phyloP scores from a whole-genome alignment of 768 basidiomycete species.

The Lyophyllum atratum region DNA sequence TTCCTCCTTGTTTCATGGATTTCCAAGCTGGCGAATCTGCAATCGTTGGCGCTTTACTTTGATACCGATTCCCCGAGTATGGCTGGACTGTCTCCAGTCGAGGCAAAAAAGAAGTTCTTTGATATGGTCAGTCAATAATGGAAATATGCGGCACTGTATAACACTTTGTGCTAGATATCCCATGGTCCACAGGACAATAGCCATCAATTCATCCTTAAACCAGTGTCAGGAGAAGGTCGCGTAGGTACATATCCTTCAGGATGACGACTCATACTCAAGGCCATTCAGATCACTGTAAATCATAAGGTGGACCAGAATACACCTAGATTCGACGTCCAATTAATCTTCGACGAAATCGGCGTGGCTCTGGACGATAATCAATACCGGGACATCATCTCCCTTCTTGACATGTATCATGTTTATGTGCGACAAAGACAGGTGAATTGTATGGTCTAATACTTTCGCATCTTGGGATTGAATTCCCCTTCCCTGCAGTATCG shows the following conservation, averaged over 20 bases:
- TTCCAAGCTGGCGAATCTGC: slow-evolving; percentile 75
- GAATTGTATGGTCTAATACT: slow-evolving; percentile 15
- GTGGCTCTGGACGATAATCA: slow-evolving; percentile 91
- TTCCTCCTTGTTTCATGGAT: slow-evolving; percentile 1
- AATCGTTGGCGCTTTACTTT: slow-evolving; percentile 90
- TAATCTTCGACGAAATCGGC: slow-evolving; percentile 92
- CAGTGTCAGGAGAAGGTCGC: slow-evolving; percentile 93
- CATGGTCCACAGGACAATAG: slow-evolving; percentile 48
- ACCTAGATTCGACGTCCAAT: slow-evolving; percentile 84
- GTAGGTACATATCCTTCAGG: slow-evolving; percentile 41
- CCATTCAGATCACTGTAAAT: slow-evolving; percentile 75
- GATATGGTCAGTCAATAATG: slow-evolving; percentile 54
- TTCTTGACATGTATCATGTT: slow-evolving; percentile 96
- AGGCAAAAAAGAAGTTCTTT: slow-evolving; percentile 73
- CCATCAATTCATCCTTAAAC: slow-evolving; percentile 95
- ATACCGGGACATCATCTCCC: slow-evolving; percentile 89
- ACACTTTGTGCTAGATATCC: slow-evolving; percentile 37
- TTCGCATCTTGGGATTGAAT: slow-evolving; percentile 2
- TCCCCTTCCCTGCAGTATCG: slow-evolving; percentile 63
- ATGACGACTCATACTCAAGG: slow-evolving; percentile 5
- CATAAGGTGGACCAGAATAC: slow-evolving; percentile 70
- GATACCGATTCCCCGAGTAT: slow-evolving; percentile 89
- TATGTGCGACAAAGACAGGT: slow-evolving; percentile 86
- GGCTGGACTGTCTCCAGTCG: slow-evolving; percentile 61
- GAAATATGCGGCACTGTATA: background rate